Evolutionary conservation across 805 yeast species (phyloP).

Genomic region (Lachancea sp.): DNA sequence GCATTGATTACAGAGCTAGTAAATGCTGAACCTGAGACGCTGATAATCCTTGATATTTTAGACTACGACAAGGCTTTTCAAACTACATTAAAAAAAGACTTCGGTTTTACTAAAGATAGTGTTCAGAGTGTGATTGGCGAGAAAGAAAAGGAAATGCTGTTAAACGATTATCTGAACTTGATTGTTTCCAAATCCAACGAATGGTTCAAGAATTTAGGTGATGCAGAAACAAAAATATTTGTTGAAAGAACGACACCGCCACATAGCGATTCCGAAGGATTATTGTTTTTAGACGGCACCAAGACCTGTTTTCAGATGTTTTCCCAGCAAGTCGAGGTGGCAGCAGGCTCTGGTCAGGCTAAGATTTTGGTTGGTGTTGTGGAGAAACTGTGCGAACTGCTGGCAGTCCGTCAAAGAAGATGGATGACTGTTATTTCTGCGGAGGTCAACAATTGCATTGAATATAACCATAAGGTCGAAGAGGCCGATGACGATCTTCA

Average conservation of each 20-base stretch:
- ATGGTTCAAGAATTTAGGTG: conserved; percentile 70
- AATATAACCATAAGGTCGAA: conserved; percentile 31
- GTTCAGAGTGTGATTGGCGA: conserved; percentile 58
- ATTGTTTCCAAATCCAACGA: conserved; percentile 70
- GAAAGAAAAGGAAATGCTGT: conserved; percentile 60
- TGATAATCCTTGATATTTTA: conserved; percentile 62
- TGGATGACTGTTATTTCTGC: conserved; percentile 53
- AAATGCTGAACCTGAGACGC: conserved; percentile 72
- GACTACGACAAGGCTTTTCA: conserved; percentile 70
- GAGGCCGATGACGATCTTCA: conserved; percentile 33
- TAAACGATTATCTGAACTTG: conserved; percentile 72
- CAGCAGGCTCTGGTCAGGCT: conserved; percentile 78
- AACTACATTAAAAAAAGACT: conserved; percentile 43
- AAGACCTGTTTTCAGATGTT: conserved; percentile 75
- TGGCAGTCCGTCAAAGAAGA: conserved; percentile 53
- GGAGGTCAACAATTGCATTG: conserved; percentile 41
- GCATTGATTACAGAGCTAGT: conserved; percentile 57
- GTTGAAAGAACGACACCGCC: conserved; percentile 65
- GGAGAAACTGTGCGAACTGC: conserved; percentile 56
- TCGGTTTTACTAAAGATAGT: conserved; percentile 42
- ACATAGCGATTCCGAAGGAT: conserved; percentile 57
- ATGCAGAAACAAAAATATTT: conserved; percentile 63
- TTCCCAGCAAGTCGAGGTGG: conserved; percentile 84
- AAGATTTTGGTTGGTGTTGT: conserved; percentile 73
- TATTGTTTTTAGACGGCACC: conserved; percentile 66